These are phyloP conservation scores for Alternaria rosae DNA, from an alignment of 2,329 filamentous ascomycete genomes.

Conservation along the genomic window DNA sequence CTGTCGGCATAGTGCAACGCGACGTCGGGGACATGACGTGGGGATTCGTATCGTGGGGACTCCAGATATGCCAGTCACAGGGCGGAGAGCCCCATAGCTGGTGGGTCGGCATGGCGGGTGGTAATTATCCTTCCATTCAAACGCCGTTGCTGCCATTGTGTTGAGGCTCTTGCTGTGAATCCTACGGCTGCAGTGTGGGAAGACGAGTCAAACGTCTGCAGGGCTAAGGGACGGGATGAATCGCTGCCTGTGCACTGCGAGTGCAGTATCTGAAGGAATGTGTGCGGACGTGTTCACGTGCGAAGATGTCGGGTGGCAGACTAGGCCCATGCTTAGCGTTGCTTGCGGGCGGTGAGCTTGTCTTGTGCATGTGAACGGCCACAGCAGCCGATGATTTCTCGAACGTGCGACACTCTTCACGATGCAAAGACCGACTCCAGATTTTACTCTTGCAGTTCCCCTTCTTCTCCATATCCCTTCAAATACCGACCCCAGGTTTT, in stretches of 20 bases:
- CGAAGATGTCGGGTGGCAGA: background rate
- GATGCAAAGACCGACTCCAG: conserved; percentile 15
- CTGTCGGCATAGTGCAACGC: conserved; percentile 13
- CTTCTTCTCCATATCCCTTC: conserved; percentile 11
- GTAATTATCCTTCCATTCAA: conserved; percentile 34
- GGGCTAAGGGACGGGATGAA: background rate
- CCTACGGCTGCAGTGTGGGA: background rate
- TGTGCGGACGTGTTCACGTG: background rate
- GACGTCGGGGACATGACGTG: conserved; percentile 15
- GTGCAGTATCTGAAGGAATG: background rate
- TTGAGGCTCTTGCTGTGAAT: background rate
- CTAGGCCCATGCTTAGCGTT: conserved; percentile 3
- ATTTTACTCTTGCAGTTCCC: background rate
- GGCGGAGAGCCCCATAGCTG: conserved; percentile 3
- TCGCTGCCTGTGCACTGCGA: background rate
- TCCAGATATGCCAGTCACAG: conserved; percentile 10
- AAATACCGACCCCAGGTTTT: conserved; percentile 33
- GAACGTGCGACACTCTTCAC: background rate
- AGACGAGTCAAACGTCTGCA: conserved; percentile 1
- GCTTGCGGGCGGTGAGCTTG: background rate
- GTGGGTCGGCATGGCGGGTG: conserved; percentile 20
- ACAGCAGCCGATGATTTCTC: background rate
- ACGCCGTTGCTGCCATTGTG: conserved; percentile 11
- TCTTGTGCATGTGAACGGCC: conserved; percentile 4
- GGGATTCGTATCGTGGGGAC: conserved; percentile 24